Base-by-base conservation (phyloP, 257 asterid genomes). In the Leptodermis oblonga region DNA sequence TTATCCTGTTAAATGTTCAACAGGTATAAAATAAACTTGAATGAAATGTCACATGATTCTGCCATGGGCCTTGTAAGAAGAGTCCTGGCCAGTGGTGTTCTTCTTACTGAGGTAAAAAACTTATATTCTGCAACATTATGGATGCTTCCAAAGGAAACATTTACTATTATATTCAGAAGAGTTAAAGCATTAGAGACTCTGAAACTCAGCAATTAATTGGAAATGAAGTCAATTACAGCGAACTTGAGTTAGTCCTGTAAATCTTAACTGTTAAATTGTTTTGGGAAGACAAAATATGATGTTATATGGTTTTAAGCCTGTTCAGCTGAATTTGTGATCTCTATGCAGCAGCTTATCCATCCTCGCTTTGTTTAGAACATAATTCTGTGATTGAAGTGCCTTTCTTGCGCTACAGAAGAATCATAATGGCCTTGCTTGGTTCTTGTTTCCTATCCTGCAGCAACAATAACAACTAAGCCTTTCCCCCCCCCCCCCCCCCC, bases 1-100 rank as follows among this genome's bases (percentile, higher is more conserved):
- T 70, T 28, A 53, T 69, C 25, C 55, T 74, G 43, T 74, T 68
- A 60, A 68, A 41, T 58, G 70, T 51, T 81, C 62, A 55, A 77
- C 91, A 93, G 99, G 78, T 83, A 58, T 72, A 93, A 93, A 81
- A 81, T 93, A 78, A 93, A 90, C 79, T 94, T 90, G 23, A 93
- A 93, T 33, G 97, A 90, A 77, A 93, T 93, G 73, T 93, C 99
- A 25, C 99, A 93, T 60, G 85, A 89, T 74, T 93, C 97, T 76
- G 99, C 97, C 37, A 90, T 88, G 36, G 99, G 97, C 60, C 97
- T 93, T 42, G 82, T 90, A 77, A 74, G 72, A 68, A 87, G 87
- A 81, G 85, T 81, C 59, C 78, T 90, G 87, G 82, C 81, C 81
- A 59, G 79, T 9, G 97, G 97, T 25, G 92, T 93, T 80, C 96